Percentiles rank a stretch among this genome's conserved stretches.
phyloP scores from a whole-genome alignment of 306 rosid species.

The Castanospermum australe region DNA sequence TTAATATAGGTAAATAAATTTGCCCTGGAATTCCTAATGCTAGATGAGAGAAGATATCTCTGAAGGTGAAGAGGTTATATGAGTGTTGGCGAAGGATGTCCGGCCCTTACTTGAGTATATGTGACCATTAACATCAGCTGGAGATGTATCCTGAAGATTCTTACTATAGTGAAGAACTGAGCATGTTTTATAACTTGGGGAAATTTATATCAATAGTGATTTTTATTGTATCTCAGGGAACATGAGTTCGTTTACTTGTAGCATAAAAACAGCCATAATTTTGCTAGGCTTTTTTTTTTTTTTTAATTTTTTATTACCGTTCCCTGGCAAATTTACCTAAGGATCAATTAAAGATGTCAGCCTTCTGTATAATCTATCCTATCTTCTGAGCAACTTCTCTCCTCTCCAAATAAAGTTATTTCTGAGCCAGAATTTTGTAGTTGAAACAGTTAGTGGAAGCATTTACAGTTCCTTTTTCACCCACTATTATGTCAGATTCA shows the following conservation, averaged over 20 bases:
- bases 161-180: neutral
- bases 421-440: neutral
- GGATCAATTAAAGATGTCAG: neutral
- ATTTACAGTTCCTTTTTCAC: slow-evolving; percentile 1
- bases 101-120: neutral
- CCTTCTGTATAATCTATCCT: neutral
- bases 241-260: neutral
- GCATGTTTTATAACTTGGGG: neutral
- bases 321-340: neutral
- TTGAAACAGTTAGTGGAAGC: slow-evolving; percentile 19
- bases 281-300: neutral
- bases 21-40: slow-evolving; percentile 10
- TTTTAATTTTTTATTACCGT: neutral
- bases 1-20: neutral
- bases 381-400: slow-evolving; percentile 20
- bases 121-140: neutral
- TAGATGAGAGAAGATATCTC: neutral
- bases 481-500: neutral
- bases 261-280: neutral
- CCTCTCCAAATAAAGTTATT: neutral
- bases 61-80: neutral
- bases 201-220: slow-evolving; percentile 13
- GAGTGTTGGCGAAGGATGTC: neutral
- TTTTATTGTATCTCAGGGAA: neutral
- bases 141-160: slow-evolving; percentile 1